Evolutionary conservation across 495 filamentous ascomycete species (phyloP), one percentile per base, ranked within the genome.

Genomic region (Penicillium manginii): DNA sequence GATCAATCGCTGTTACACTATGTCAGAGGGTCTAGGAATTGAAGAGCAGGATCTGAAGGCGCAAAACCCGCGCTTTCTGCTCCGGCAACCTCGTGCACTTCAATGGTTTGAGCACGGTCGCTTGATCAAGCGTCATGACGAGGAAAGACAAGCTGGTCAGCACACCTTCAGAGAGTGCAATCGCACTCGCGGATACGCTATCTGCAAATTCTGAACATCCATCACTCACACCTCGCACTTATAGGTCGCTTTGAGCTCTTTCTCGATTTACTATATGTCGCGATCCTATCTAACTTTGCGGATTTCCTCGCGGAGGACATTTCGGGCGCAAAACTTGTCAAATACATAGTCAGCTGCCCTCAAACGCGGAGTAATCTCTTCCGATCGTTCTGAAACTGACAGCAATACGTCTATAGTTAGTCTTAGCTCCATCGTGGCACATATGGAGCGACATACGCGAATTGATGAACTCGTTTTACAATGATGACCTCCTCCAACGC

Each of bases 381-480:
- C 10, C 22, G 31, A 29, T 21, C 50, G 12, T 52, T 8, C 50
- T 0, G 45, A 23, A 8, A 15, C 48, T 33, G 52, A 68, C 42
- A 15, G 3, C 32, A 8, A 37, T 37, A 37, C 17, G 37, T 15
- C n/a, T 51, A 57, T 22, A 76, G 67, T 65, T 78, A 0, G 74
- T 76, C 45, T 64, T 78, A 0, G 71, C 75, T 8, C 76, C 78
- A 40, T 72, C 73, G 57, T 79, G 79, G 79, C 73, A 80, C 32
- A 66, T 79, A 9, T 82, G 79, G 79, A 75, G 71, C 52, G 77
- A 78, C 50, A 64, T 79, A 3, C 73, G 73, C 52, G 77, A 77
- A 57, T 52, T 79, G 40, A 80, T 81, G 78, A 78, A 77, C 69
- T 74, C 69, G 9, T 81, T 80, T 68, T 78, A 76, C 58, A 81